phyloP scores from a whole-genome alignment of 805 yeast genomes.

The Schwanniomyces vanrijiae region DNA sequence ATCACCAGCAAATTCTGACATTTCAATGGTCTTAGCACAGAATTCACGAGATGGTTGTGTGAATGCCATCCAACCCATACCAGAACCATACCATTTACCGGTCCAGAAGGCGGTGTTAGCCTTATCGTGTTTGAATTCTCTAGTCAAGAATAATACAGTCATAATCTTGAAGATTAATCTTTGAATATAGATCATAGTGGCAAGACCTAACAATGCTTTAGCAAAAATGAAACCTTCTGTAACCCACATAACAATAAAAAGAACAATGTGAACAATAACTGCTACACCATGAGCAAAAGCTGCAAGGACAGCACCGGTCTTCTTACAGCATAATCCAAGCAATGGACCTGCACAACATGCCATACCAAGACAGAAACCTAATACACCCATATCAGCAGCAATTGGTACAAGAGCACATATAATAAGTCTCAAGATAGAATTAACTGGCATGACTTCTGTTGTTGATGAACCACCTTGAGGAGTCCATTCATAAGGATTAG shows the following conservation, averaged over 20 bases:
- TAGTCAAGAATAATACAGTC: conserved; percentile 75
- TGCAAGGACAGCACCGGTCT: conserved; percentile 94
- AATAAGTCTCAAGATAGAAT: conserved; percentile 69
- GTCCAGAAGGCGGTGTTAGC: conserved; percentile 99
- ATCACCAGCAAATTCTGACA: conserved; percentile 96
- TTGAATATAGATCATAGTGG: conserved; percentile 83
- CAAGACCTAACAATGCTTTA: conserved; percentile 82
- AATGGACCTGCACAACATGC: conserved; percentile 98
- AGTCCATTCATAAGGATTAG: conserved; percentile 29
- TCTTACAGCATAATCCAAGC: conserved; percentile 92
- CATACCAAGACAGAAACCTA: conserved; percentile 72
- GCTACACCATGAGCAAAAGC: conserved; percentile 95
- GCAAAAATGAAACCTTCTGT: conserved; percentile 88
- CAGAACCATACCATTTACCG: conserved; percentile 97
- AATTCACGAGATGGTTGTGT: conserved; percentile 97
- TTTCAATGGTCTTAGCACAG: conserved; percentile 88
- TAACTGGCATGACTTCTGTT: conserved; percentile 50
- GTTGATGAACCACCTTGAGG: conserved; percentile 21
- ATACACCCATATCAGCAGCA: conserved; percentile 82
- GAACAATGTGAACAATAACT: conserved; percentile 79
- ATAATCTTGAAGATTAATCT: conserved; percentile 82
- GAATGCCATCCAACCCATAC: conserved; percentile 90
- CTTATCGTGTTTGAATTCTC: conserved; percentile 95
- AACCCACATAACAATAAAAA: conserved; percentile 97
- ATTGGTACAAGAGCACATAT: conserved; percentile 90